Base-by-base conservation (phyloP, 1,284 basidiomycete species). In the Cutaneotrichosporon cyanovorans region DNA sequence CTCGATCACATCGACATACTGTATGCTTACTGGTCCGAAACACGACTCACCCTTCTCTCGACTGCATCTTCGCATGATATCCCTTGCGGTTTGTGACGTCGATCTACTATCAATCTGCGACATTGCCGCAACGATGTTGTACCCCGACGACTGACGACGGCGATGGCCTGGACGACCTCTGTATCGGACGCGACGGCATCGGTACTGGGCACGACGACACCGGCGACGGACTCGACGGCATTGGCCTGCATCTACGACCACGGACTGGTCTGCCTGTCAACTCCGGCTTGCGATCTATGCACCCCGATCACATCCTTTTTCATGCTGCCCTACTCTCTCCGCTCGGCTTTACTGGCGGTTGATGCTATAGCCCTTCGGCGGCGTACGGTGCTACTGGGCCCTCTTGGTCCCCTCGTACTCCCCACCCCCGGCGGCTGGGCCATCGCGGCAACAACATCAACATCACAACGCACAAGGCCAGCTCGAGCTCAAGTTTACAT, bases 401-500 rank as follows among this genome's bases (percentile, higher is more conserved):
- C 50, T 69, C 16, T 40, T 69, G 12, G 48, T 42, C 15, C 67
- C 67, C 2, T 44, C 40, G 14, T 66, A 57, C 40, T 51, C 42
- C 20, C 23, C 32, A 19, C 48, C 37, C 37, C 46, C 28, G 47
- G 50, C 21, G 21, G 42, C 22, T 12, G 32, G 37, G 5, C 19
- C 37, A 11, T 37, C 20, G 18, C n/a, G 36, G 20, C 42, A 23
- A 38, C n/a, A n/a, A n/a, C n/a, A n/a, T n/a, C n/a, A n/a, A n/a
- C n/a, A n/a, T n/a, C n/a, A 22, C 23, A 7, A 28, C 8, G 8
- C 25, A 7, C 25, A 28, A 28, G 37, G 21, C 35, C 18, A 42
- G 33, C 60, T 71, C 35, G 80, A 84, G 63, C 79, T 95, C 41
- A 74, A 80, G 40, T 92, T 91, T 72, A 80, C 91, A 54, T 90